These are phyloP conservation scores for Pleurotus citrinopileatus DNA, from an alignment of 768 basidiomycete species.

Conservation along the genomic window DNA sequence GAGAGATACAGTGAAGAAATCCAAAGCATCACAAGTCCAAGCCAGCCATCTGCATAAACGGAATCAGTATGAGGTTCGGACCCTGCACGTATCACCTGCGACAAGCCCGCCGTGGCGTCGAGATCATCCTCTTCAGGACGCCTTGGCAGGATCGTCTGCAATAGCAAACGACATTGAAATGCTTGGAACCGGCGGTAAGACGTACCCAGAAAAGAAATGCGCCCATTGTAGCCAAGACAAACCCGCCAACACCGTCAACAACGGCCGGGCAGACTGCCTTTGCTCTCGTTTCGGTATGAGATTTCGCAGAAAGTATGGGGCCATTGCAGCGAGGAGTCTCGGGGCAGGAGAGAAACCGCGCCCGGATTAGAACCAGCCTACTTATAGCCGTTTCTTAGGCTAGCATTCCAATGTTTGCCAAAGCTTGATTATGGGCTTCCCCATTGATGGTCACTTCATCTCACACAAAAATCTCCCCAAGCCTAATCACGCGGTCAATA, in stretches of 20 bases:
- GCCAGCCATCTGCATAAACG: conserved; percentile 61
- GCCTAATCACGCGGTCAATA: conserved; percentile 6
- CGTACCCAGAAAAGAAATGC: conserved; percentile 62
- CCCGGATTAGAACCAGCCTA: conserved; percentile 3
- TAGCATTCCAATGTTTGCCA: neutral
- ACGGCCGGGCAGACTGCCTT: conserved; percentile 30
- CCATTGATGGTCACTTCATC: neutral
- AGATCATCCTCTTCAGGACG: neutral
- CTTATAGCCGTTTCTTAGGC: neutral
- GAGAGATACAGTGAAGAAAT: conserved; percentile 79
- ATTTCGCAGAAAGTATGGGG: conserved; percentile 47
- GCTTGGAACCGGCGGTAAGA: conserved; percentile 20
- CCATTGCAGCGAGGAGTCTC: conserved; percentile 27
- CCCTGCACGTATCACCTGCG: neutral
- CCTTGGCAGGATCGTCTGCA: conserved; percentile 11
- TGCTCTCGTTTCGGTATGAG: conserved; percentile 48
- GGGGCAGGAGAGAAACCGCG: neutral
- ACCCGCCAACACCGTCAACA: conserved; percentile 38
- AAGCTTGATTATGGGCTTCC: neutral
- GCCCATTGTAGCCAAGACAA: conserved; percentile 55
- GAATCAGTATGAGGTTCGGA: neutral
- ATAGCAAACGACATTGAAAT: conserved; percentile 1
- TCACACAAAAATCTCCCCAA: neutral
- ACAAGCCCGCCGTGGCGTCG: neutral
- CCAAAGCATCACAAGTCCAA: conserved; percentile 86